These are phyloP conservation scores for Dipteronia dyeriana DNA, from an alignment of 345 rosid genomes.

Conservation along the genomic window DNA sequence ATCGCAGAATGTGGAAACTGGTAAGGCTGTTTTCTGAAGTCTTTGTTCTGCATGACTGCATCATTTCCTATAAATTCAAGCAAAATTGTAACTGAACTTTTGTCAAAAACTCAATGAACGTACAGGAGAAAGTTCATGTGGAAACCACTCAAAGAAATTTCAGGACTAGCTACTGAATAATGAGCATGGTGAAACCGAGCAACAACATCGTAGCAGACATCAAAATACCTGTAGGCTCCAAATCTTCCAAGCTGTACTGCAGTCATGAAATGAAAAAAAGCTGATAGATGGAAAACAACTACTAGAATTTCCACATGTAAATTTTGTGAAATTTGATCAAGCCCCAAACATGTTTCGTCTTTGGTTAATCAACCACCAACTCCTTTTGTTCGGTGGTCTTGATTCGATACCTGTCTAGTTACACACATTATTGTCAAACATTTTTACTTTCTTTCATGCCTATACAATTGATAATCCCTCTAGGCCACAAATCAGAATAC, in stretches of 20 bases:
- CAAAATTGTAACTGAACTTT: not conserved
- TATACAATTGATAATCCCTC: not conserved
- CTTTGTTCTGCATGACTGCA: not conserved
- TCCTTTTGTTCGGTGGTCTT: not conserved
- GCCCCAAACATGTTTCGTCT: not conserved
- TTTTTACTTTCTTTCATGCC: not conserved
- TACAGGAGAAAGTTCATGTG: slow-evolving; percentile 86
- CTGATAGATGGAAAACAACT: not conserved
- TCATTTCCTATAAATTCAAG: not conserved
- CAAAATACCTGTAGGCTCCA: not conserved
- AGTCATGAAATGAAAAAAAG: not conserved
- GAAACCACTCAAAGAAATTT: slow-evolving; percentile 79
- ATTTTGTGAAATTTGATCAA: not conserved
- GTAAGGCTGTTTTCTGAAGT: slow-evolving; percentile 32
- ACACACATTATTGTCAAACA: not conserved
- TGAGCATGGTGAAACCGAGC: slow-evolving; percentile 23
- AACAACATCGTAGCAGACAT: not conserved
- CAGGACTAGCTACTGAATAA: slow-evolving; percentile 47
- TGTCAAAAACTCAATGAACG: not conserved
- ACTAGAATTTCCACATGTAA: not conserved
- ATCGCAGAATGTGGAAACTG: slow-evolving; percentile 92
- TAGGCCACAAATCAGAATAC: not conserved
- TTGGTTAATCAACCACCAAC: not conserved
- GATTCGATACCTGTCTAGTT: not conserved
- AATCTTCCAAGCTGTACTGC: not conserved